Evolutionary conservation across 352 stramenopile genomes (phyloP).

Genomic region (Elongisporangium anandrum): DNA sequence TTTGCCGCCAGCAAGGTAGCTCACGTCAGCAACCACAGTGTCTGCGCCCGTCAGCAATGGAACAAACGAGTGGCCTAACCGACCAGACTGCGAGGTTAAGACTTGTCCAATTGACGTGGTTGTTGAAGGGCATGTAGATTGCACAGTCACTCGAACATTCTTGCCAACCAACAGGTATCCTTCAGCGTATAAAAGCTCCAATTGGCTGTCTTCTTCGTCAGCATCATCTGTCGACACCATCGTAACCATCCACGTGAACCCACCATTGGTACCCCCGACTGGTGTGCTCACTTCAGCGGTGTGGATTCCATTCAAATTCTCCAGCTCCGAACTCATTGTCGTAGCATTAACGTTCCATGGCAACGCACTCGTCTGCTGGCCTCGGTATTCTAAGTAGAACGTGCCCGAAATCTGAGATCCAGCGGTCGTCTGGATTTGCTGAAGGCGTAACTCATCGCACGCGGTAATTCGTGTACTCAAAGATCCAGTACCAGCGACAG

Average conservation of each 20-base stretch:
- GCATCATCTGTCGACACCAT: slow-evolving; percentile 56
- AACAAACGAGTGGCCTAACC: slow-evolving; percentile 65
- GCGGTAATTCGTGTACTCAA: slow-evolving; percentile 57
- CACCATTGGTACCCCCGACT: slow-evolving; percentile 33
- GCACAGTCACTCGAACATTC: slow-evolving; percentile 35
- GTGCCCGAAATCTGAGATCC: slow-evolving; percentile 59
- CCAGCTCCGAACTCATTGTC: slow-evolving; percentile 53
- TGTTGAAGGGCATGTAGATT: slow-evolving; percentile 35
- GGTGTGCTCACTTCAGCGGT: slow-evolving; percentile 47
- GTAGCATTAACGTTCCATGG: slow-evolving; percentile 48
- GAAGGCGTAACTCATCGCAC: slow-evolving; percentile 83
- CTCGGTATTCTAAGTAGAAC: slow-evolving; percentile 83
- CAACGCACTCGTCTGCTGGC: slow-evolving; percentile 68
- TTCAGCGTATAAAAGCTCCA: slow-evolving; percentile 77
- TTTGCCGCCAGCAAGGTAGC: slow-evolving; percentile 54
- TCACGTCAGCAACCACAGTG: slow-evolving; percentile 57
- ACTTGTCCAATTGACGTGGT: slow-evolving; percentile 28
- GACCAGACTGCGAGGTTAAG: slow-evolving; percentile 34
- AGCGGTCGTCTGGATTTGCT: slow-evolving; percentile 57
- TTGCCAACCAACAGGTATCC: slow-evolving; percentile 64
- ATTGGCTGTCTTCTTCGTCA: slow-evolving; percentile 17
- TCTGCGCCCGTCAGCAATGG: slow-evolving; percentile 48
- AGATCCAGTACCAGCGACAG: slow-evolving; percentile 19
- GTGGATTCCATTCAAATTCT: slow-evolving; percentile 72
- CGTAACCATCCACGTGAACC: slow-evolving; percentile 83